A percentile compares a stretch with the other conserved stretches of the same genome.
phyloP scores from a whole-genome alignment of 768 basidiomycete species.

The Brasilioporus rufonigricans region DNA sequence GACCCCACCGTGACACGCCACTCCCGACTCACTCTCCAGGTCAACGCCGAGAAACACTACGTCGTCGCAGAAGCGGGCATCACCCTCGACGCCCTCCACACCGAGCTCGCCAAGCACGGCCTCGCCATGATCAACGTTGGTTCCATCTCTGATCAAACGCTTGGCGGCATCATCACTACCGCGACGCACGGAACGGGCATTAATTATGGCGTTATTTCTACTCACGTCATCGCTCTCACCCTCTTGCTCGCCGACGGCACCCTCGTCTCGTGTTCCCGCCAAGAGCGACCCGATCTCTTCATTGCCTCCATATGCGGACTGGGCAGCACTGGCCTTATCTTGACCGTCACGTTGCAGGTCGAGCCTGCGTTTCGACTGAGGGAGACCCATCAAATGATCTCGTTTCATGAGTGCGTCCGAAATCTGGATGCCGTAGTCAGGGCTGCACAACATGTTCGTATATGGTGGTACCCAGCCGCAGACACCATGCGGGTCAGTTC shows the following conservation, averaged over 20 bases:
- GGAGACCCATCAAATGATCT: conserved; percentile 61
- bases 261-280: conserved; percentile 62
- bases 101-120: conserved; percentile 55
- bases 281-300: conserved; percentile 72
- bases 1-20: not conserved
- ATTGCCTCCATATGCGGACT: conserved; percentile 87
- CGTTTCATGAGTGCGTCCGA: conserved; percentile 61
- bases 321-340: conserved; percentile 86
- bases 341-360: conserved; percentile 73
- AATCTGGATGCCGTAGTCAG: conserved; percentile 53
- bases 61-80: conserved; percentile 79
- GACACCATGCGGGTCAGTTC: conserved; percentile 69
- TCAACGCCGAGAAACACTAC: conserved; percentile 64
- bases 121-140: conserved; percentile 93
- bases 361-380: conserved; percentile 80
- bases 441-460: conserved; percentile 83
- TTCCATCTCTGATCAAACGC: conserved; percentile 94
- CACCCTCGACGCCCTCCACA: conserved; percentile 71
- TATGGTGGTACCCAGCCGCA: conserved; percentile 93
- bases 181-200: conserved; percentile 94
- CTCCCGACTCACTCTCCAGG: conserved; percentile 38
- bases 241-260: conserved; percentile 77
- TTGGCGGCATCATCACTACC: conserved; percentile 90
- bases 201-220: conserved; percentile 75
- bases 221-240: conserved; percentile 71